These are phyloP conservation scores for Lizanozyma gosingica DNA, from an alignment of 1,139 yeast genomes.

Conservation along the genomic window DNA sequence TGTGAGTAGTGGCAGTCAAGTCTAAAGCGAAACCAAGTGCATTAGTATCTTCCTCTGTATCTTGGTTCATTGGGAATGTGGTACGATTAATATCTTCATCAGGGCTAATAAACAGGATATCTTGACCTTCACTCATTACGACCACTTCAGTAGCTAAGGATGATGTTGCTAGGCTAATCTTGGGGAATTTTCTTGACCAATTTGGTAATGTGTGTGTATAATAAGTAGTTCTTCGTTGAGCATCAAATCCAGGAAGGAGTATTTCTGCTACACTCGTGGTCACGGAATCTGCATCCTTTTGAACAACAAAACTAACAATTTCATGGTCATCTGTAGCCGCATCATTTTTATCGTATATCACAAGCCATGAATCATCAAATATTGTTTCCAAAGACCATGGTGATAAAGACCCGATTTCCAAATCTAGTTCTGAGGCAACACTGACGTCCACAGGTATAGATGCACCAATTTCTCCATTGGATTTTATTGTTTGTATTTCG, in stretches of 20 bases:
- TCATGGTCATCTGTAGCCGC: constrained; percentile 16
- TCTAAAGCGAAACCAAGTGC: constrained; percentile 66
- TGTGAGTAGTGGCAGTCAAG: constrained; percentile 28
- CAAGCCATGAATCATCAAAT: constrained; percentile 13
- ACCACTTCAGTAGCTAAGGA: constrained; percentile 58
- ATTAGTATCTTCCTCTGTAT: constrained; percentile 56
- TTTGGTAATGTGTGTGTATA: constrained; percentile 33
- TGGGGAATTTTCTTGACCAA: constrained; percentile 31
- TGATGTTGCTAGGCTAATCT: constrained; percentile 40
- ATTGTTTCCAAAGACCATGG: constrained; percentile 9
- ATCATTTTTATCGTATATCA: constrained; percentile 14
- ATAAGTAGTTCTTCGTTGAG: constrained; percentile 40
- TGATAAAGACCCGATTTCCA: constrained; percentile 1
- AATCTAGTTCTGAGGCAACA: not conserved
- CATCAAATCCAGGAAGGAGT: constrained; percentile 53
- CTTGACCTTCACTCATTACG: constrained; percentile 23
- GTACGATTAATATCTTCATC: constrained; percentile 66
- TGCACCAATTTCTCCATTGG: not conserved
- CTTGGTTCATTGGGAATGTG: constrained; percentile 59
- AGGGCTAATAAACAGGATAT: constrained; percentile 23
- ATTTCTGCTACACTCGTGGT: constrained; percentile 30
- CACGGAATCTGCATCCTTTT: constrained; percentile 7
- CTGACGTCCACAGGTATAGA: not conserved
- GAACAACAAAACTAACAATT: constrained; percentile 10
- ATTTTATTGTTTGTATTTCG: not conserved